Base-by-base conservation (phyloP, 2,329 filamentous ascomycete species). In the Aspergillus aculeatus region DNA sequence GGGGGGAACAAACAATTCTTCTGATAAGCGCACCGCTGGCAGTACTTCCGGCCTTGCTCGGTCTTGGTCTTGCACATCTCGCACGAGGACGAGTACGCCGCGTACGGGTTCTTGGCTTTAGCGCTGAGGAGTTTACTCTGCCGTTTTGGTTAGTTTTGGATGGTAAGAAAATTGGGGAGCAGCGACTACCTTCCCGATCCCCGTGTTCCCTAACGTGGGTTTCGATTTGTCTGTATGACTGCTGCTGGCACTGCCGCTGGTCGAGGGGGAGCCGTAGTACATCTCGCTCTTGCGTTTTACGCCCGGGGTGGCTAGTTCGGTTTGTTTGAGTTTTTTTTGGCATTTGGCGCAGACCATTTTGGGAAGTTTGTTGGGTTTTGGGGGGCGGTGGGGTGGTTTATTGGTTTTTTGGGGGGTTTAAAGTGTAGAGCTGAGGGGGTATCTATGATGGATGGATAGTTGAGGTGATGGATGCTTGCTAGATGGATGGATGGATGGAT, bases 221-320 rank as follows among this genome's bases (percentile, higher is more conserved):
- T 74, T 74, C 61, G 62, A 75, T 71, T 58, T 80, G n/a, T 38
- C 10, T 19, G 26, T 21, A 9, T 32, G 14, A 44, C 49, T 50
- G 11, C 55, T 56, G 52, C 50, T 9, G 5, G 26, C 9, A 9
- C 26, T 64, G 44, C 65, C 60, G 21, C 23, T 78, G 77, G 62
- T 69, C 12, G 82, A 78, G 1, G 84, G 75, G 2, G 85, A 88
- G 51, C 86, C 86, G 68, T 85, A 83, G 72, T 88, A 88, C 77
- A 88, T 85, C 55, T 89, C 86, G 69, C 75, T 84, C 79, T 86
- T 88, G 76, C 85, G 86, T 75, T 88, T 89, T 62, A 89, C 86
- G 29, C 80, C 83, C 0, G 86, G 86, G 0, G 86, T 89, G 62
- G 84, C 85, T 58, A 89, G 82, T 12, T 83, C 80, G 14, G 86